Conservation (phyloP, 2,329 filamentous ascomycete genomes). For the Fusarium tuaranense region DNA sequence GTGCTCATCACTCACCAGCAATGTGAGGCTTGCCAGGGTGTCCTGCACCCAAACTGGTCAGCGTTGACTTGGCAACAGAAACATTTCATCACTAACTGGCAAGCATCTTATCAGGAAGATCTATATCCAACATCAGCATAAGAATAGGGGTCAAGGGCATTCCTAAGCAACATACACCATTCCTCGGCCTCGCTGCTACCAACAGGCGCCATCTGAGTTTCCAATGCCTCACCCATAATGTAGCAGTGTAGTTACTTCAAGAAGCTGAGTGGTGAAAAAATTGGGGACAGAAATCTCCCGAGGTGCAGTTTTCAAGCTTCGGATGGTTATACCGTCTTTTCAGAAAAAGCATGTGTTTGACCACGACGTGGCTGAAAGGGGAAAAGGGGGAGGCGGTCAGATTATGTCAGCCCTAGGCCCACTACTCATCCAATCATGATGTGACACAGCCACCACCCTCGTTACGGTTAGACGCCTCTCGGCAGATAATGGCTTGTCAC, state of each 20-base stretch:
- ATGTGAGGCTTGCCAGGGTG: slow-evolving; percentile 38
- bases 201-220: not conserved
- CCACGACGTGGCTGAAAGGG: slow-evolving; percentile 27
- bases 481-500: not conserved
- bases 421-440: not conserved
- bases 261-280: not conserved
- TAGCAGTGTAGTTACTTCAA: not conserved
- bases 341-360: not conserved
- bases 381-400: slow-evolving; percentile 26
- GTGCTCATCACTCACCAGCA: slow-evolving; percentile 14
- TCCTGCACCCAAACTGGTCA: slow-evolving; percentile 21
- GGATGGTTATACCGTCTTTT: slow-evolving; percentile 15
- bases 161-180: slow-evolving; percentile 25
- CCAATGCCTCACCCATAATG: slow-evolving; percentile 25
- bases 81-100: slow-evolving; percentile 24
- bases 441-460: slow-evolving; percentile 10
- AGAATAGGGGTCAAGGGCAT: not conserved
- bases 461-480: not conserved
- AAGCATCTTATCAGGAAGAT: slow-evolving; percentile 37
- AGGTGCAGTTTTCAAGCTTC: slow-evolving; percentile 1
- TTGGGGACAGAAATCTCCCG: not conserved
- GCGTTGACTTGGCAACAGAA: not conserved
- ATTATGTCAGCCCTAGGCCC: slow-evolving; percentile 29
- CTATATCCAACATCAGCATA: slow-evolving; percentile 9
- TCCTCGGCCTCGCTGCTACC: slow-evolving; percentile 21